A percentile compares a stretch with the other conserved stretches of the same genome.
phyloP scores from a whole-genome alignment of 2,329 filamentous ascomycete genomes.

The Knufia fluminis region DNA sequence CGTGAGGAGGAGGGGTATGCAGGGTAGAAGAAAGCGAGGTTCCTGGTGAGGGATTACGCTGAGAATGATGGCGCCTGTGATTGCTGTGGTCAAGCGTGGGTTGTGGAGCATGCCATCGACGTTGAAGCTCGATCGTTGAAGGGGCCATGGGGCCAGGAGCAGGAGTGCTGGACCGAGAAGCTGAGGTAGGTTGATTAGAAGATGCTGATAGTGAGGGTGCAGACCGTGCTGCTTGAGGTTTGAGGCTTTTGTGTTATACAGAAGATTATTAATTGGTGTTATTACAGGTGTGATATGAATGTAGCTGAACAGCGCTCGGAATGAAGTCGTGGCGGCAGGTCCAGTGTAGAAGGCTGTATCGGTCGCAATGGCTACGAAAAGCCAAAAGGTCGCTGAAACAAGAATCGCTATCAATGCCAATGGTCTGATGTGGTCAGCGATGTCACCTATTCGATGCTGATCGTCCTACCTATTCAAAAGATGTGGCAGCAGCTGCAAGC shows the following conservation, averaged over 20 bases:
- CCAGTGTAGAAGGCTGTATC: constrained; percentile 74
- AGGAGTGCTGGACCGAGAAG: constrained; percentile 61
- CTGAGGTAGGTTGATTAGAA: constrained; percentile 61
- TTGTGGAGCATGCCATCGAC: constrained; percentile 24
- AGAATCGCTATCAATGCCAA: constrained; percentile 54
- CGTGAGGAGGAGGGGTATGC: constrained; percentile 42
- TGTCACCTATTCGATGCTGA: too few species aligned
- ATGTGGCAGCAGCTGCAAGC: constrained; percentile 73
- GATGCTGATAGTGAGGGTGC: constrained; percentile 70
- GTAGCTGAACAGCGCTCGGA: constrained; percentile 36
- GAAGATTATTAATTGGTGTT: constrained; percentile 67
- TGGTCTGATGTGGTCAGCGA: constrained; percentile 35
- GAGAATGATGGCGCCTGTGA: constrained; percentile 36
- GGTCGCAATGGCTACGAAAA: constrained; percentile 62
- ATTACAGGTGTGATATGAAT: constrained; percentile 58
- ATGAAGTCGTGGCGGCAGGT: constrained; percentile 29
- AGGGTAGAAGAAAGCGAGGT: constrained; percentile 43
- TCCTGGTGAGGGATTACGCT: constrained; percentile 44
- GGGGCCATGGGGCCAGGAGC: constrained; percentile 43
- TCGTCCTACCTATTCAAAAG: constrained; percentile 62
- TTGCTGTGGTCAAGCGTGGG: constrained; percentile 33
- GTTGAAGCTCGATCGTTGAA: constrained; percentile 24
- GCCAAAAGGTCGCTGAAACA: constrained; percentile 57
- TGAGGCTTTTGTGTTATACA: constrained; percentile 60
- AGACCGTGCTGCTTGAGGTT: constrained; percentile 69